Evolutionary conservation across 306 rosid genomes (phyloP), one percentile per base, ranked within the genome.

Genomic region (Argentina anserina): DNA sequence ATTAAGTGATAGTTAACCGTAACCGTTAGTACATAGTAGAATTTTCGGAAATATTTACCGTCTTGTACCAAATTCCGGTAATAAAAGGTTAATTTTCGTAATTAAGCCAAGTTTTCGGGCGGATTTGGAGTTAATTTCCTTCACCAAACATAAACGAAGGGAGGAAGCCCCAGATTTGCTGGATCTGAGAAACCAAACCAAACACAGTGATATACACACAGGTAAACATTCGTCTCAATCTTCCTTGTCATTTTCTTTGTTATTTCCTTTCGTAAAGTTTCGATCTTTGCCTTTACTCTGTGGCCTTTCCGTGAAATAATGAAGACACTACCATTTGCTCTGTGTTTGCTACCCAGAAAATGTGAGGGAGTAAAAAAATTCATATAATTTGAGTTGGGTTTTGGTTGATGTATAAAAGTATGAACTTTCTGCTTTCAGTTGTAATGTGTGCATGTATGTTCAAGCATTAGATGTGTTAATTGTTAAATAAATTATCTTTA

Each of bases 121-220:
- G 17, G 17, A 11, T 25, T 55, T 55, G 34, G 31, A 10, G 17
- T 4, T 25, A 59, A 25, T 25, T 60, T 33, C 23, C 12, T 21
- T 26, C 21, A 17, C 40, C 67, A 71, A 37, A 12, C 55, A 71
- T 71, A 21, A 34, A 37, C 37, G 43, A 1, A 26, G 36, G 37
- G 49, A 70, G 26, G 9, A 49, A 14, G 74, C 7, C 36, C 1
- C 37, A 15, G 9, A 8, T 4, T 0, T 10, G 40, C 41, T 31
- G 31, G 67, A 71, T 71, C 75, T 71, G 50, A 70, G 26, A 25
- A 53, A 28, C 1, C 14, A 21, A 21, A 50, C n/a, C 64, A 70
- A 49, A 25, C 20, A 25, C 63, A 12, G 13, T 33, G 15, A 40
- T 0, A 53, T 23, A 14, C 31, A 18, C 72, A 47, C 18, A 5